Conservation (phyloP, 176 grass and related monocot genomes). For the Zoysia pacifica region DNA sequence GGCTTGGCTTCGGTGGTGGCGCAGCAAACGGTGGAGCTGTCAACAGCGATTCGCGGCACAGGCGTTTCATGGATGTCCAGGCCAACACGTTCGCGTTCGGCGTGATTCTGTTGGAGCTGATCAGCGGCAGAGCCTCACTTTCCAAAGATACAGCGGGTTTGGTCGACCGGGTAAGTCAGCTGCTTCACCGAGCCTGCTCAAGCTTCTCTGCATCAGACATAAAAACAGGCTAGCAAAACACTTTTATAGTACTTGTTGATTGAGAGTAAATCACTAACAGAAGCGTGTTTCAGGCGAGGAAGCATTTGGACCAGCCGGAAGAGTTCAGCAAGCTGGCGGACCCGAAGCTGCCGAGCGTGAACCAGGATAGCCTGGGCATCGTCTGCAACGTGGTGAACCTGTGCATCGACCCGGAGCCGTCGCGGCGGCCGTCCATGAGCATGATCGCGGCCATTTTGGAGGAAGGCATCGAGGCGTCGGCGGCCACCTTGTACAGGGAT, state of each 20-base stretch:
- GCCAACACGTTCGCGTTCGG: conserved; percentile 83
- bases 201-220: not conserved
- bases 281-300: conserved; percentile 52
- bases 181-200: not conserved
- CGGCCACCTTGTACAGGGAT: conserved; percentile 55
- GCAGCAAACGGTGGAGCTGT: conserved; percentile 54
- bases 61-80: conserved; percentile 71
- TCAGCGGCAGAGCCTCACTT: conserved; percentile 67
- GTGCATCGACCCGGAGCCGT: conserved; percentile 73
- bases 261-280: not conserved
- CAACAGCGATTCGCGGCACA: conserved; percentile 53
- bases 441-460: conserved; percentile 78
- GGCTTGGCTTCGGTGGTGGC: conserved; percentile 35
- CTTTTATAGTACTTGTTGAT: not conserved
- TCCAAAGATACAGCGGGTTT: conserved; percentile 62
- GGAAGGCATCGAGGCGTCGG: conserved; percentile 68
- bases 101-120: conserved; percentile 76
- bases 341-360: conserved; percentile 53
- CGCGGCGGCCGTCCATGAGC: conserved; percentile 83
- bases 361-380: conserved; percentile 66
- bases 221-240: not conserved
- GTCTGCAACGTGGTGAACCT: conserved; percentile 83
- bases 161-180: conserved; percentile 68
- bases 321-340: conserved; percentile 68
- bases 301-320: conserved; percentile 63